These are phyloP conservation scores for Ceratocystiopsis minuta DNA, from an alignment of 2,329 filamentous ascomycete species.

Conservation along the genomic window DNA sequence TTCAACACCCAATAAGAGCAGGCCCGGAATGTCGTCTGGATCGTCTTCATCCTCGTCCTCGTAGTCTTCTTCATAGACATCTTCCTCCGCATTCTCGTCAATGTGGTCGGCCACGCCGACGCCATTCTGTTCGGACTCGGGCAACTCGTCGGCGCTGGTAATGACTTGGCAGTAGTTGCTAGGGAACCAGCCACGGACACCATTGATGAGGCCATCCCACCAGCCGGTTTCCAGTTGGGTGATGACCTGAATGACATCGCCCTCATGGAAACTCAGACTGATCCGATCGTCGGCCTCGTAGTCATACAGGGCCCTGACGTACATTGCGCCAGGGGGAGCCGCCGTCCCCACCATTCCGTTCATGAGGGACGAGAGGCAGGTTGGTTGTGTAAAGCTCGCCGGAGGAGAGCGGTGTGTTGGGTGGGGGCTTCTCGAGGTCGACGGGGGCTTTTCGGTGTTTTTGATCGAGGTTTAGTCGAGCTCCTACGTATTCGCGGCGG, in stretches of 20 bases:
- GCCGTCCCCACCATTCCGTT: conserved; percentile 34
- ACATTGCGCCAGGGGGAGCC: conserved; percentile 51
- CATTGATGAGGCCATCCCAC: conserved; percentile 98
- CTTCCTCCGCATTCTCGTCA: conserved; percentile 49
- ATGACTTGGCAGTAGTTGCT: conserved; percentile 96
- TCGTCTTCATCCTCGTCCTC: conserved; percentile 48
- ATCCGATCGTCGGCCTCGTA: conserved; percentile 96
- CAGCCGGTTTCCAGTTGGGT: conserved; percentile 95
- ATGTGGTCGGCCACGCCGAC: conserved; percentile 33
- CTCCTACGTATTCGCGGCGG: too few relatives aligned
- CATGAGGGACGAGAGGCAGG: background rate
- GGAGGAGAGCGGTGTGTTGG: background rate
- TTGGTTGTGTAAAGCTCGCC: too few relatives aligned
- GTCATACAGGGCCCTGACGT: conserved; percentile 90
- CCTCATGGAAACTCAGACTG: conserved; percentile 89
- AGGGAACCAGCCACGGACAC: conserved; percentile 93
- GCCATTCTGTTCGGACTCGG: conserved; percentile 38
- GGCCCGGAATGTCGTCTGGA: conserved; percentile 22
- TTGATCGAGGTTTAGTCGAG: too few relatives aligned
- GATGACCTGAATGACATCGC: conserved; percentile 95
- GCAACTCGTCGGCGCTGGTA: conserved; percentile 53
- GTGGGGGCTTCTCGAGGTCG: too few relatives aligned
- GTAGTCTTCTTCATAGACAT: conserved; percentile 47
- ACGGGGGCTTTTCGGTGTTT: too few relatives aligned
- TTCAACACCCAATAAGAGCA: conserved; percentile 52